These are phyloP conservation scores for Paramyrothecium roridum DNA, from an alignment of 2,329 filamentous ascomycete genomes.

Conservation along the genomic window DNA sequence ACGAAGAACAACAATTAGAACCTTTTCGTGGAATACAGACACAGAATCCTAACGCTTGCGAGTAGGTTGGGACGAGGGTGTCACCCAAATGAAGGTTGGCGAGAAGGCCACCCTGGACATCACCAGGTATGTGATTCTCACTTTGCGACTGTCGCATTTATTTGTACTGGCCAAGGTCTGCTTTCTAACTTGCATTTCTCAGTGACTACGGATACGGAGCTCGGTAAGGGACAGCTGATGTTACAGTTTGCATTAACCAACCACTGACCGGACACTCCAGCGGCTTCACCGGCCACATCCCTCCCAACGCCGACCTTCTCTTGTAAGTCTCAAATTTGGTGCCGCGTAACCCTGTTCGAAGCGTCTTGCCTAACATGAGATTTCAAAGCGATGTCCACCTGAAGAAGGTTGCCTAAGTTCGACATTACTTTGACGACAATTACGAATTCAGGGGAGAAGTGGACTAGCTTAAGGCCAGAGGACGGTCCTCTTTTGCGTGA, in stretches of 20 bases:
- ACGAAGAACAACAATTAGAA: too few relatives aligned
- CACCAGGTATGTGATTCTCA: slow-evolving; percentile 34
- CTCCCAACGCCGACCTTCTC: slow-evolving; percentile 69
- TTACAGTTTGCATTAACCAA: too few relatives aligned
- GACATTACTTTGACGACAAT: not conserved
- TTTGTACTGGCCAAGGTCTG: not conserved
- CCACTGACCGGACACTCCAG: slow-evolving; percentile 34
- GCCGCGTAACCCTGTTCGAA: not conserved
- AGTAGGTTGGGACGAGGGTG: slow-evolving; percentile 80
- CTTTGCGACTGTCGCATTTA: not conserved
- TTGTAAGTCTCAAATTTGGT: slow-evolving; percentile 59
- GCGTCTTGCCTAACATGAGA: slow-evolving; percentile 6
- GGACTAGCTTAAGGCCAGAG: not conserved
- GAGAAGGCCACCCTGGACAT: slow-evolving; percentile 88
- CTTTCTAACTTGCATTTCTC: slow-evolving; percentile 12
- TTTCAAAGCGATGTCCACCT: slow-evolving; percentile 64
- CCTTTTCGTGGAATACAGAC: not conserved
- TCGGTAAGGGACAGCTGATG: slow-evolving; percentile 40
- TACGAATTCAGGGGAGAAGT: not conserved
- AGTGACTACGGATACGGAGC: slow-evolving; percentile 66
- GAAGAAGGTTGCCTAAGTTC: slow-evolving; percentile 53
- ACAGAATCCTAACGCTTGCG: slow-evolving; percentile 2
- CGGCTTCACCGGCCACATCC: slow-evolving; percentile 77
- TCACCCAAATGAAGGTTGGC: slow-evolving; percentile 80
- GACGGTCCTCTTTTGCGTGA: not conserved